phyloP scores from a whole-genome alignment of 495 filamentous ascomycete species.

The Trichoderma asperelloides region DNA sequence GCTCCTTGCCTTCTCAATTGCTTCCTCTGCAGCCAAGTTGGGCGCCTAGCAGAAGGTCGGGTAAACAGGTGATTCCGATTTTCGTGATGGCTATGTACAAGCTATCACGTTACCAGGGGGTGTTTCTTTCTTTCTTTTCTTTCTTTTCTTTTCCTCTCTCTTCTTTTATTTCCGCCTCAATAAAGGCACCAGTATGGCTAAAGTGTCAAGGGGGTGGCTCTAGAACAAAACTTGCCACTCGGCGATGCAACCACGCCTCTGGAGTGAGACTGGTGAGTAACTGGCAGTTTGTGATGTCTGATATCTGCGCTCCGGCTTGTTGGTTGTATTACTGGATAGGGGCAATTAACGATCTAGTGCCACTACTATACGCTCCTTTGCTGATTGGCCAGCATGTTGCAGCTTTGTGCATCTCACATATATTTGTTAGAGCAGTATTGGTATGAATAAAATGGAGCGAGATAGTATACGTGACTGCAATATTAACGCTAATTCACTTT shows the following conservation, averaged over 20 bases:
- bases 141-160: too few species aligned
- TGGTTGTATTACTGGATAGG: background rate
- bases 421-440: background rate
- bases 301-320: background rate
- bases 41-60: background rate
- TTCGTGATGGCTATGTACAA: background rate
- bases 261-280: background rate
- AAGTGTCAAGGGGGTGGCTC: background rate
- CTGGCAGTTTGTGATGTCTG: background rate
- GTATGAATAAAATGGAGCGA: background rate
- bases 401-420: too few species aligned
- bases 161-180: background rate
- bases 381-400: too few species aligned
- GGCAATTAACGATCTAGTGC: background rate
- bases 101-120: background rate
- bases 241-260: background rate
- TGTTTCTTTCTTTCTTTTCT: too few species aligned
- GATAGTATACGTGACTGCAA: background rate
- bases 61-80: background rate
- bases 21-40: background rate
- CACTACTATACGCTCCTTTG: background rate
- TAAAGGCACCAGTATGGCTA: background rate
- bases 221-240: background rate
- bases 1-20: background rate
- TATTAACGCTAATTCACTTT: background rate